Base-by-base conservation (phyloP, 2,329 filamentous ascomycete genomes). In the Hysterium pulicare region DNA sequence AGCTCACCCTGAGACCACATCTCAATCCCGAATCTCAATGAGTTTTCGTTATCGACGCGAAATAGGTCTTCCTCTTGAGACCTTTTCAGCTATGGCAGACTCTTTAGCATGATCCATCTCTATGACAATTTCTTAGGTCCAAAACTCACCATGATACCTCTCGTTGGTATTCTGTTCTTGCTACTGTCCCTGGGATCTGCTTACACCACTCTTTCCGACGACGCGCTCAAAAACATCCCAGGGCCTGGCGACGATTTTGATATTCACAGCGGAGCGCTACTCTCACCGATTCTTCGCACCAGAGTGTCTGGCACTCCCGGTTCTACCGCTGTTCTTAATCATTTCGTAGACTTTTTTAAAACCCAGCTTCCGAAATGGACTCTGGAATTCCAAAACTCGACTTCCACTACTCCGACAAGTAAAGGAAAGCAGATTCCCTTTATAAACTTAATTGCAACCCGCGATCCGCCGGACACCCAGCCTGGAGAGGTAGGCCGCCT, bases 271-370 rank as follows among this genome's bases (percentile, higher is more conserved):
- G 89, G 90, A 53, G 72, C 79, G 3, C 76, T 98, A 15, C 79
- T 98, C 23, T 79, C 91, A 3, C 93, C 91, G 1, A 90, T 98
- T 56, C 75, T 98, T 41, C 82, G 86, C 38, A 84, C 93, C 1
- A 86, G 93, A 47, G 90, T 98, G 0, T 87, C 93, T 5, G 93
- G 90, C 13, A 95, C 90, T 1, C 75, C 83, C 1, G 90, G 89
- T 21, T 88, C 85, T 11, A 65, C 70, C 13, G 77, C 76, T 40
- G 88, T 87, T 3, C 85, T 93, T 54, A 76, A 81, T 33, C 91
- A 97, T 69, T 89, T 98, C 59, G 79, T 84, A 58, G 72, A 84
- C 62, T 97, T 93, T 76, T 95, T 97, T 70, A 69, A 69, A 38
- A 74, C 72, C 5, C 73, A 82, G 15, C 79, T 97, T 17, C 90